Conservation (phyloP, 441 rosid genomes). For the Sinapis alba region DNA sequence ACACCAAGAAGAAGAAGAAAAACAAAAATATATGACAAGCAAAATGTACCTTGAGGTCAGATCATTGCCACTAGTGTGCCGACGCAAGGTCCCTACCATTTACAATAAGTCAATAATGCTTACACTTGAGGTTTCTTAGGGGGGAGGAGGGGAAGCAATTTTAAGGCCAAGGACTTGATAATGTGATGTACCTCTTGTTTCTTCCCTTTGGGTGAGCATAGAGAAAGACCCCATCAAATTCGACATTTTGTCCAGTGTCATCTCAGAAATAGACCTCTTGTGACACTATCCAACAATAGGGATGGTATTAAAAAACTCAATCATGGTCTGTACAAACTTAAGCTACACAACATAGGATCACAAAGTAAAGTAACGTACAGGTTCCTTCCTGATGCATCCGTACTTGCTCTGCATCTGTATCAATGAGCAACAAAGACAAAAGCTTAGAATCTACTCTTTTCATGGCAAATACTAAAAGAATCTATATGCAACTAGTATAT, state of each 20-base stretch:
- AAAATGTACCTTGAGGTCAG: constrained; percentile 57
- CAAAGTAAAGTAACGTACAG: constrained; percentile 50
- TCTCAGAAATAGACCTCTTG: constrained; percentile 82
- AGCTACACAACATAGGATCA: constrained; percentile 5
- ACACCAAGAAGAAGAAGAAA: not conserved
- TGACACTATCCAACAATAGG: constrained; percentile 43
- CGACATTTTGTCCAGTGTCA: constrained; percentile 75
- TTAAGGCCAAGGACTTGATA: not conserved
- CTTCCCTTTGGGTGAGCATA: constrained; percentile 53
- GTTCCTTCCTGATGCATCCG: constrained; percentile 65
- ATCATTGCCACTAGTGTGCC: constrained; percentile 62
- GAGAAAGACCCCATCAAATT: constrained; percentile 71
- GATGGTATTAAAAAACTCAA: constrained; percentile 9
- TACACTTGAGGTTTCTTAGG: not conserved
- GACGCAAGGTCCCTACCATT: constrained; percentile 51
- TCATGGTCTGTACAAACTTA: constrained; percentile 7
- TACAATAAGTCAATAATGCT: not conserved
- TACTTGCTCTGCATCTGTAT: constrained; percentile 88
- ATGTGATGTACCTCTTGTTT: constrained; percentile 48
- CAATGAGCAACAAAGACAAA: constrained; percentile 9
- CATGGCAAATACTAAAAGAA: not conserved
- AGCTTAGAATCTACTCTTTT: constrained; percentile 15
- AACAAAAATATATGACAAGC: not conserved
- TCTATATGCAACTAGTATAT: not conserved
- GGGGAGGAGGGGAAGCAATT: not conserved